Conservation (phyloP, 2,329 filamentous ascomycete species). For the Canariomyces notabilis region DNA sequence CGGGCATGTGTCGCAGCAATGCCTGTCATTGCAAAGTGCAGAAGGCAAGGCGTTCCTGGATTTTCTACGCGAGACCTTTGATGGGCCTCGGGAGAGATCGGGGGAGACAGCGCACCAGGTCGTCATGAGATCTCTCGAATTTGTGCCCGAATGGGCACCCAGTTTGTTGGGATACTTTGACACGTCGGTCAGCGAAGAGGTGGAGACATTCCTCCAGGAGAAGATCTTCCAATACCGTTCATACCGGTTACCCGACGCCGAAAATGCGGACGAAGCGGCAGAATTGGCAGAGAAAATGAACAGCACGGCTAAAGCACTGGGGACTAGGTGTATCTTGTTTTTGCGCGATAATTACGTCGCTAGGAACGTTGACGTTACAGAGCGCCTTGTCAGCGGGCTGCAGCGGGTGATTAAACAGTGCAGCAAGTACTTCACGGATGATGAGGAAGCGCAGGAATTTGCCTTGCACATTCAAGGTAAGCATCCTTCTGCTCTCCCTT, state of each 20-base stretch:
- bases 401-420: slow-evolving; percentile 41
- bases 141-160: slow-evolving; percentile 47
- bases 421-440: slow-evolving; percentile 36
- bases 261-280: slow-evolving; percentile 29
- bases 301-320: slow-evolving; percentile 37
- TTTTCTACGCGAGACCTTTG: slow-evolving; percentile 36
- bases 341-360: slow-evolving; percentile 43
- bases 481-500: slow-evolving; percentile 18
- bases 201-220: slow-evolving; percentile 41
- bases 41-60: slow-evolving; percentile 48
- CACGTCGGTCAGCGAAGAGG: slow-evolving; percentile 35
- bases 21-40: slow-evolving; percentile 38
- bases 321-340: slow-evolving; percentile 41
- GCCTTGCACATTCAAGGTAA: slow-evolving; percentile 34
- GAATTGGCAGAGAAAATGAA: slow-evolving; percentile 30
- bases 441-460: slow-evolving; percentile 31
- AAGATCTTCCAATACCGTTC: slow-evolving; percentile 38
- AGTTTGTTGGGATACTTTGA: slow-evolving; percentile 46
- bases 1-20: slow-evolving; percentile 40
- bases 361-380: slow-evolving; percentile 37
- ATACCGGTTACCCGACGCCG: slow-evolving; percentile 18
- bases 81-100: slow-evolving; percentile 29
- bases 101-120: slow-evolving; percentile 27
- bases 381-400: slow-evolving; percentile 39
- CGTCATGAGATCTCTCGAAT: slow-evolving; percentile 28